Percentiles rank a stretch among this genome's conserved stretches.
Evolutionary conservation across 352 stramenopile species (phyloP).

Genomic region (Blastocystis sp.): DNA sequence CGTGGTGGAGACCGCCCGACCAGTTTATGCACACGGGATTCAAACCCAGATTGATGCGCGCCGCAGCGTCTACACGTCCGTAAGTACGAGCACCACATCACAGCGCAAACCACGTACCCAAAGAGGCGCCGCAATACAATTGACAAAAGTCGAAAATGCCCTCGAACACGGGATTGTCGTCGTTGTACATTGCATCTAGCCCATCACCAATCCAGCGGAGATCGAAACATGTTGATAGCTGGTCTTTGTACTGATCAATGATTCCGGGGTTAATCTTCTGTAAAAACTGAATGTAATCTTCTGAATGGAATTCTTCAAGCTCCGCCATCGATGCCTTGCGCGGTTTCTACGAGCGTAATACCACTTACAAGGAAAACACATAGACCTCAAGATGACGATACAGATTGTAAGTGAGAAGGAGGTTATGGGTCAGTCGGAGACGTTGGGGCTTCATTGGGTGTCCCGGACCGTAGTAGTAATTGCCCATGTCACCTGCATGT

Average conservation of each 20-base stretch:
- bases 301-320: slow-evolving; percentile 93
- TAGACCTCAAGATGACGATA: slow-evolving; percentile 99
- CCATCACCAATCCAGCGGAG: neutral
- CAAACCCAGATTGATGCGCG: slow-evolving; percentile 75
- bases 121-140: slow-evolving; percentile 91
- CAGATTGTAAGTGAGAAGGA: slow-evolving; percentile 96
- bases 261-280: slow-evolving; percentile 91
- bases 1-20: slow-evolving; percentile 77
- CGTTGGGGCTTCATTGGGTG: slow-evolving; percentile 90
- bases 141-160: slow-evolving; percentile 97
- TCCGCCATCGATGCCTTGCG: slow-evolving; percentile 85
- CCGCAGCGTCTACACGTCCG: slow-evolving; percentile 74
- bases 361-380: slow-evolving; percentile 77
- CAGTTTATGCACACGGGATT: slow-evolving; percentile 77
- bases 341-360: slow-evolving; percentile 76
- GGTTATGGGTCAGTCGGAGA: slow-evolving; percentile 95
- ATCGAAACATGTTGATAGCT: slow-evolving; percentile 20
- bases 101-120: slow-evolving; percentile 79
- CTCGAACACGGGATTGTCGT: slow-evolving; percentile 97
- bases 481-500: slow-evolving; percentile 86
- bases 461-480: slow-evolving; percentile 93
- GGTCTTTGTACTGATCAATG: slow-evolving; percentile 88
- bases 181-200: slow-evolving; percentile 33
- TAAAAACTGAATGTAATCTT: slow-evolving; percentile 98
- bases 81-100: neutral